Percentiles rank a stretch among this genome's conserved stretches.
Evolutionary conservation across 179 eudicot species (phyloP).

Genomic region (Dionaea muscipula): DNA sequence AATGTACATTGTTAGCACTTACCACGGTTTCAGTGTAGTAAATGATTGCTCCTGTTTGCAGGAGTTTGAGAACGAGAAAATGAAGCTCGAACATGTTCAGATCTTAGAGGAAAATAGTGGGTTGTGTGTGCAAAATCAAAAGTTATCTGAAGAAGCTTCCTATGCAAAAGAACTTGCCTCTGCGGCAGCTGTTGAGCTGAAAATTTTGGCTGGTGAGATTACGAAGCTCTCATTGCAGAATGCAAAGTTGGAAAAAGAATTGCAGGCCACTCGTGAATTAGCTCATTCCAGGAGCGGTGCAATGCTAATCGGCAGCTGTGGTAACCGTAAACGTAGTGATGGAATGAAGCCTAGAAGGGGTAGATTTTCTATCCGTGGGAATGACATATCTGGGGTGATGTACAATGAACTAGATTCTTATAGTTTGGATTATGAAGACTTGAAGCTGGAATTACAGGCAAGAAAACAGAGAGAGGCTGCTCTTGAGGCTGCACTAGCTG

Average conservation of each 20-base stretch:
- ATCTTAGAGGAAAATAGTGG: conserved; percentile 77
- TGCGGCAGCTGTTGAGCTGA: conserved; percentile 95
- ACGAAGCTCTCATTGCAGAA: conserved; percentile 77
- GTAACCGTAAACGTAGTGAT: conserved; percentile 43
- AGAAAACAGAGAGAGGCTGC: conserved; percentile 69
- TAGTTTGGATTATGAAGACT: conserved; percentile 60
- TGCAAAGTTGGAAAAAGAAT: conserved; percentile 70
- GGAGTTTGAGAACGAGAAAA: conserved; percentile 79
- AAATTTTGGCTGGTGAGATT: conserved; percentile 88
- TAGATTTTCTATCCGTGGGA: conserved; percentile 36
- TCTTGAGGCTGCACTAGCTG: conserved; percentile 90
- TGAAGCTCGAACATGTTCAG: conserved; percentile 63
- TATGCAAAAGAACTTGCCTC: conserved; percentile 97
- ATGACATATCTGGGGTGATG: conserved; percentile 36
- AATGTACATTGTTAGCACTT: too few species aligned
- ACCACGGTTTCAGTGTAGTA: too few species aligned
- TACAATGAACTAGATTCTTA: conserved; percentile 59
- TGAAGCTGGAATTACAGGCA: conserved; percentile 75
- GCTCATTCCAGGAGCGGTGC: conserved; percentile 32
- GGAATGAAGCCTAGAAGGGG: conserved; percentile 44
- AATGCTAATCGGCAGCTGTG: conserved; percentile 27
- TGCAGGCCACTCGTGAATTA: conserved; percentile 54
- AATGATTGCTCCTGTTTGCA: conserved; percentile 23
- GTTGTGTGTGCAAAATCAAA: conserved; percentile 71
- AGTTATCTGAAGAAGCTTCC: conserved; percentile 87